Conservation (phyloP, 2,329 filamentous ascomycete species). For the Cordyceps fumosorosea region DNA sequence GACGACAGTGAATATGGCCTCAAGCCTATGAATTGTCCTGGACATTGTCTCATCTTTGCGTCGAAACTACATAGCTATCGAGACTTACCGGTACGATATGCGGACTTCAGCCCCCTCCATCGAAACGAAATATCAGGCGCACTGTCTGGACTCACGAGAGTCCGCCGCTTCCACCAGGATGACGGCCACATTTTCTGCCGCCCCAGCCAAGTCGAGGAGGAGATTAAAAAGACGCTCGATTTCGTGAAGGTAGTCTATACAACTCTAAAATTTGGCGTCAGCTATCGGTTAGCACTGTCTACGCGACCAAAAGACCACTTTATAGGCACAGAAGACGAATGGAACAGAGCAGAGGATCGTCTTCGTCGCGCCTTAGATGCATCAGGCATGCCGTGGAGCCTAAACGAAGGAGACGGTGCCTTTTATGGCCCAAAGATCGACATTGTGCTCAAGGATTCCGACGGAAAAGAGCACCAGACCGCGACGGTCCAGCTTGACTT, state of each 20-base stretch:
- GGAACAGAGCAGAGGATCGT: slow-evolving; percentile 39
- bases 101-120: slow-evolving; percentile 83
- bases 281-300: slow-evolving; percentile 70
- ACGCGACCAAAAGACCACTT: slow-evolving; percentile 70
- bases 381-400: slow-evolving; percentile 64
- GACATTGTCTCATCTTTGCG: slow-evolving; percentile 78
- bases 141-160: slow-evolving; percentile 73
- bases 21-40: slow-evolving; percentile 92
- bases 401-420: slow-evolving; percentile 78
- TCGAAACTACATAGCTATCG: slow-evolving; percentile 68
- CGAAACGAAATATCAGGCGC: slow-evolving; percentile 80
- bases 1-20: slow-evolving; percentile 69
- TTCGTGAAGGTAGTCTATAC: slow-evolving; percentile 69
- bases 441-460: slow-evolving; percentile 70
- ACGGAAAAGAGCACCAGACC: slow-evolving; percentile 82
- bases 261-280: slow-evolving; percentile 58
- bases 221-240: slow-evolving; percentile 66
- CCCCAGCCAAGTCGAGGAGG: slow-evolving; percentile 64
- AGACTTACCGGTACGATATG: slow-evolving; percentile 75
- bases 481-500: slow-evolving; percentile 88
- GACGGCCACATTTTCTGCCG: slow-evolving; percentile 88
- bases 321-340: slow-evolving; percentile 66
- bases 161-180: slow-evolving; percentile 83
- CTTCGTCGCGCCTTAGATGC: slow-evolving; percentile 45
- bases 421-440: slow-evolving; percentile 94